A percentile compares a stretch with the other conserved stretches of the same genome.
phyloP scores from a whole-genome alignment of 257 asterid species.

The Anisodus acutangulus region DNA sequence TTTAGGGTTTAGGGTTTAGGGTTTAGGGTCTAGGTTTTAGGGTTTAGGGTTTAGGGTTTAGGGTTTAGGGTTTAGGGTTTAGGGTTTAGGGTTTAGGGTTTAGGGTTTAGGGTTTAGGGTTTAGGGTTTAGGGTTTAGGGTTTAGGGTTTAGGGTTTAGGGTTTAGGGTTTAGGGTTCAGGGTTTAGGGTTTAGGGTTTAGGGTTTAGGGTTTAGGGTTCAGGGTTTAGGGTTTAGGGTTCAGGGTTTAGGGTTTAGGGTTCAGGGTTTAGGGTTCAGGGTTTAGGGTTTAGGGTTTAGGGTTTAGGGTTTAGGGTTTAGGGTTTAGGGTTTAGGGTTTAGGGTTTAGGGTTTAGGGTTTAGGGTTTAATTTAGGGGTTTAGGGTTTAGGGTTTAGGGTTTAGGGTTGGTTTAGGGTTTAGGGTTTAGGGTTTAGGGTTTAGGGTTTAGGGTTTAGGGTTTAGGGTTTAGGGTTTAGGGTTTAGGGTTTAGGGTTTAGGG shows the following conservation, averaged over 20 bases:
- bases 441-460: slow-evolving; percentile 12
- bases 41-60: no score
- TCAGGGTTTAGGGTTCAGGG: slow-evolving; percentile 22
- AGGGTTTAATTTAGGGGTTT: slow-evolving; percentile 24
- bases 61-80: no score
- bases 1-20: slow-evolving; percentile 19
- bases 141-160: neutral
- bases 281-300: slow-evolving; percentile 32
- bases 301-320: slow-evolving; percentile 29
- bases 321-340: slow-evolving; percentile 29
- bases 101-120: slow-evolving; percentile 23
- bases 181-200: slow-evolving; percentile 15
- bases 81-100: no score
- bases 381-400: no score
- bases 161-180: slow-evolving; percentile 21
- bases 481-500: no score
- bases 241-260: neutral
- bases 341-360: slow-evolving; percentile 27
- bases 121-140: slow-evolving; percentile 24
- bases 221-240: slow-evolving; percentile 19
- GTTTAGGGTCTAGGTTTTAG: no score
- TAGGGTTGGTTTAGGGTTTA: no score
- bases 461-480: slow-evolving; percentile 11
- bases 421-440: no score
- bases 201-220: neutral